Base-by-base conservation (phyloP, 1,284 basidiomycete species). In the Ustilago vetiveriae region DNA sequence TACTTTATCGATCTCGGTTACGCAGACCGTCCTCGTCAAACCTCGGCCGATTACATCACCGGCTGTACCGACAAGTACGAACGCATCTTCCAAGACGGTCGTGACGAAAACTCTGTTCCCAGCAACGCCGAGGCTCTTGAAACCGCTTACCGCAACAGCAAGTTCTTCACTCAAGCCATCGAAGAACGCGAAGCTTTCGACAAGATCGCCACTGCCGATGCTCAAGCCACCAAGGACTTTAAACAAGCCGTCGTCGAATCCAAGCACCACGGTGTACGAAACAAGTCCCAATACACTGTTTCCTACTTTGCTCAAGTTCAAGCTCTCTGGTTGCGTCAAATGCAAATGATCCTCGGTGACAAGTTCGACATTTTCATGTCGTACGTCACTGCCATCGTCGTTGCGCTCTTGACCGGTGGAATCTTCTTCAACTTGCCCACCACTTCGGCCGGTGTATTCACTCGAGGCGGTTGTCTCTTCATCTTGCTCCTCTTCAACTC, bases 231-330 rank as follows among this genome's bases (percentile, higher is more conserved):
- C 62, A 88, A 74, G 26, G 75, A 75, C 22, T 94, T 95, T 86
- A 87, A 88, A 44, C 84, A 85, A 17, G 90, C 92, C 3, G 90
- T 92, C 21, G 82, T 84, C 21, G 88, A 88, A 4, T 89, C 92
- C 81, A 94, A 94, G 85, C 89, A 91, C 83, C 87, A 86, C 49
- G 89, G 91, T 21, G 92, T 92, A 3, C 88, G 90, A 22, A 89
- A 88, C 83, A 90, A 90, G 84, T 91, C 89, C 65, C 90, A 92
- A 3, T 95, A 94, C 84, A 94, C 91, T 4, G 88, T 94, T 24
- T 88, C 90, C 2, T 92, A 51, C 41, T 38, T 38, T 14, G 26
- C 45, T 6, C 76, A 78, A 51, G 67, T 78, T n/a, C 51, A 76
- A 30, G 89, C 90, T 1, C 85, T 94, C 58, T 86, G 88, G 24